Percentiles rank a stretch among this genome's conserved stretches.
Evolutionary conservation across 176 grass and related monocot species (phyloP).

Genomic region (Hsuehochloa calcarea): DNA sequence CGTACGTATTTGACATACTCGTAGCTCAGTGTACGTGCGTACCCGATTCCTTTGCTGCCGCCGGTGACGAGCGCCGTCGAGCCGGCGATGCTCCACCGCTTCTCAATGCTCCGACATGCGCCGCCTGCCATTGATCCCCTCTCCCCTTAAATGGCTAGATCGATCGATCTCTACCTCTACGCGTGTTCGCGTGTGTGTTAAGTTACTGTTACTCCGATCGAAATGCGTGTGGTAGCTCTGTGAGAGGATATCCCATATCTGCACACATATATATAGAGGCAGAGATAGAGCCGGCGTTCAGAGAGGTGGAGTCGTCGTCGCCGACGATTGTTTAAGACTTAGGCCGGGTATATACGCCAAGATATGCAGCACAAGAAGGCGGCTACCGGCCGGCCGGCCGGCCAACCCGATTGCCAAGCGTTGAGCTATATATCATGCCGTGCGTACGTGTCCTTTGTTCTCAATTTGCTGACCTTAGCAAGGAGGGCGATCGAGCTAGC

Average conservation of each 20-base stretch:
- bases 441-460: neutral
- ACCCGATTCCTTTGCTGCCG: conserved; percentile 53
- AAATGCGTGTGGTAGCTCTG: neutral
- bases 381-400: neutral
- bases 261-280: neutral
- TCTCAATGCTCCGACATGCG: neutral
- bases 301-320: neutral
- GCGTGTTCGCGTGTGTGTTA: neutral
- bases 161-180: neutral
- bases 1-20: neutral
- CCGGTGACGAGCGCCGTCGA: conserved; percentile 44
- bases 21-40: neutral
- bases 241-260: no score
- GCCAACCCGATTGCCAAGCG: no score
- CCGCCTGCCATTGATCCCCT: neutral
- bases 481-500: neutral
- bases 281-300: neutral
- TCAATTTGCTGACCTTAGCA: neutral
- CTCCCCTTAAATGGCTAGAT: neutral
- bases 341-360: conserved; percentile 28
- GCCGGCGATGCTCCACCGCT: conserved; percentile 35
- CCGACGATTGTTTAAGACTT: no score
- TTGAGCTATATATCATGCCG: neutral
- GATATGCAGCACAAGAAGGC: neutral
- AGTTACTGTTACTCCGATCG: neutral